phyloP scores from a whole-genome alignment of 2,329 filamentous ascomycete species.

The Aureobasidium leucospermi region DNA sequence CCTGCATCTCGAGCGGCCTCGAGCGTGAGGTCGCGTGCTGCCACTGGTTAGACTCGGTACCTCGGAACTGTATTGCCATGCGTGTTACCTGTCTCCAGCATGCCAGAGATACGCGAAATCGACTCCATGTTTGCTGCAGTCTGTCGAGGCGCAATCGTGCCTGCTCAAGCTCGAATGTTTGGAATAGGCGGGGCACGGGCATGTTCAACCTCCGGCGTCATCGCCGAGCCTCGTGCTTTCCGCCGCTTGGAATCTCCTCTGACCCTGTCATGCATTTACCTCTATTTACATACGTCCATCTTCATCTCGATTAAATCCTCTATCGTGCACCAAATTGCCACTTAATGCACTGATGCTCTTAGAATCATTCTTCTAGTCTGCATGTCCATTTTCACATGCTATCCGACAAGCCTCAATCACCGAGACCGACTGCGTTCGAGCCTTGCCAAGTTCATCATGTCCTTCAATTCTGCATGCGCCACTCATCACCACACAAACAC shows the following conservation, averaged over 20 bases:
- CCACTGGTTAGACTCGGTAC: slow-evolving; percentile 9
- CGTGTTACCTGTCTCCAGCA: slow-evolving; percentile 79
- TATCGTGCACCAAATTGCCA: not conserved
- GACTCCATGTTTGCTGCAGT: slow-evolving; percentile 66
- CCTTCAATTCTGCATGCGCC: slow-evolving; percentile 55
- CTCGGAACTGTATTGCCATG: not conserved
- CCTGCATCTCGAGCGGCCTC: slow-evolving; percentile 90
- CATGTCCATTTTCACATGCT: not conserved
- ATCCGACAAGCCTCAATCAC: not conserved
- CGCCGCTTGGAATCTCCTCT: not conserved
- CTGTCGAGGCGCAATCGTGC: not conserved
- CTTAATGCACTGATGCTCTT: not conserved
- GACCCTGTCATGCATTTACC: not conserved
- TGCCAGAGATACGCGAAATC: slow-evolving; percentile 83
- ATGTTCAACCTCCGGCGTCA: slow-evolving; percentile 2
- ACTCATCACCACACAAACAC: slow-evolving; percentile 52
- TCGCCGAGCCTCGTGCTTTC: not conserved
- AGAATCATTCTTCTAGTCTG: not conserved
- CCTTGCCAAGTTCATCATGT: slow-evolving; percentile 42
- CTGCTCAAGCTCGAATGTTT: slow-evolving; percentile 5
- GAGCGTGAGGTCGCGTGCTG: slow-evolving; percentile 93
- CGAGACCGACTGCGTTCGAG: slow-evolving; percentile 32
- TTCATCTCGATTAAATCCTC: too few species aligned
- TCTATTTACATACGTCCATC: not conserved
- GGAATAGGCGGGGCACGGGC: not conserved